phyloP scores from a whole-genome alignment of 1,284 basidiomycete genomes.

The Ustilago sp. region DNA sequence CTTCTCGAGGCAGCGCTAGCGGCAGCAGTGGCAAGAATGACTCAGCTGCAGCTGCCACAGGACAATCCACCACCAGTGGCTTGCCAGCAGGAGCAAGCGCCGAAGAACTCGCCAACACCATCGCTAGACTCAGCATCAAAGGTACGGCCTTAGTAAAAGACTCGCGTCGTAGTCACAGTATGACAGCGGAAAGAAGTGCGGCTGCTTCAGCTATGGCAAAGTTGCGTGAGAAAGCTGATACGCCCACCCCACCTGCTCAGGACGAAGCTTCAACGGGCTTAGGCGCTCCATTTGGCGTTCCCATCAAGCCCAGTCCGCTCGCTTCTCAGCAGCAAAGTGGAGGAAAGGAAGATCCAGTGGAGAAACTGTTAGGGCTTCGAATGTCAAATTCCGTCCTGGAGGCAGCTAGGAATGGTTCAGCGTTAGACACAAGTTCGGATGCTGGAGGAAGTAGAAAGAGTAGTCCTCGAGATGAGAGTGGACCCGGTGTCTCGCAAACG shows the following conservation, averaged over 20 bases:
- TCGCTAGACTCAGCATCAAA: conserved; percentile 56
- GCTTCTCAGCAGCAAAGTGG: conserved; percentile 4
- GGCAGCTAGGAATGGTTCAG: conserved; percentile 22
- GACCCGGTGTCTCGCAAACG: background rate
- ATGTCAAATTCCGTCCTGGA: conserved; percentile 19
- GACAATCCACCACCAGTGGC: background rate
- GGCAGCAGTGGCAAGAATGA: background rate
- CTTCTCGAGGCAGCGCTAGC: background rate
- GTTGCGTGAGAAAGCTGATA: conserved; percentile 27
- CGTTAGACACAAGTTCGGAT: conserved; percentile 28
- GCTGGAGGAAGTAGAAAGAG: conserved; percentile 19
- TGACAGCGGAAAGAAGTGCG: conserved; percentile 41
- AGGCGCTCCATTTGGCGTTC: conserved; percentile 17
- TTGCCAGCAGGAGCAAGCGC: conserved; percentile 32
- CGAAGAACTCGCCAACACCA: conserved; percentile 56
- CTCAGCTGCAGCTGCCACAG: background rate
- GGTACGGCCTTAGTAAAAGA: conserved; percentile 47
- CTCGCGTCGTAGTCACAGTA: conserved; percentile 27
- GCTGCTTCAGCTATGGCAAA: conserved; percentile 48
- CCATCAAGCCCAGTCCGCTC: conserved; percentile 15
- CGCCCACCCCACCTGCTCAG: conserved; percentile 14
- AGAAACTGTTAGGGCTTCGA: conserved; percentile 21
- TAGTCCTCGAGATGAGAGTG: conserved; percentile 18
- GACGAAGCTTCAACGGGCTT: background rate
- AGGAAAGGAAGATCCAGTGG: conserved; percentile 3